Percentiles rank a stretch among this genome's conserved stretches.
Evolutionary conservation across 2,329 filamentous ascomycete genomes (phyloP).

Genomic region (Cadophora luteo-olivacea): DNA sequence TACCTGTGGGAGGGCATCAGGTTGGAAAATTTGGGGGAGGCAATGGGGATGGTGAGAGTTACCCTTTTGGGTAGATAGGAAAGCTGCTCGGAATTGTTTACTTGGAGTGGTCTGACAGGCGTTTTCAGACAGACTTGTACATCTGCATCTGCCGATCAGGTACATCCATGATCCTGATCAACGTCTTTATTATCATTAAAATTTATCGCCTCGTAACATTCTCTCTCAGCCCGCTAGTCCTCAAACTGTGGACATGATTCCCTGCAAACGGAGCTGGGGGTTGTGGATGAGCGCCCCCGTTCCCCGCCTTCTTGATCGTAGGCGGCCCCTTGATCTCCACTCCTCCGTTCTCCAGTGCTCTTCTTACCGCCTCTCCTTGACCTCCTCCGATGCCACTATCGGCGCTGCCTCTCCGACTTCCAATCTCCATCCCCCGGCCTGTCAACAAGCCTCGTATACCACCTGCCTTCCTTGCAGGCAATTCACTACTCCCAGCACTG

Average conservation of each 20-base stretch:
- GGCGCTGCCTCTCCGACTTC: conserved; percentile 41
- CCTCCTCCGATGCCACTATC: conserved; percentile 37
- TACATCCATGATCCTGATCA: not conserved
- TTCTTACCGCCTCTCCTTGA: conserved; percentile 37
- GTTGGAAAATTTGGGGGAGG: not conserved
- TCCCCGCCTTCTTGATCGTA: conserved; percentile 26
- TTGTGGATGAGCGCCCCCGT: conserved; percentile 23
- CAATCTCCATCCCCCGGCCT: conserved; percentile 43
- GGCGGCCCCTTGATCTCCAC: conserved; percentile 20
- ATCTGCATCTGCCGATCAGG: not conserved
- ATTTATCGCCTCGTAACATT: conserved; percentile 35
- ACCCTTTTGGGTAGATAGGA: not conserved
- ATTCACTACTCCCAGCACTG: conserved; percentile 74
- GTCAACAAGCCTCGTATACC: conserved; percentile 65
- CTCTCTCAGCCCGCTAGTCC: conserved; percentile 45
- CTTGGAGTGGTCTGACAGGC: not conserved
- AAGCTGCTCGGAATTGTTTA: not conserved
- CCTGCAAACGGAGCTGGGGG: conserved; percentile 31
- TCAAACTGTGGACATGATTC: conserved; percentile 38
- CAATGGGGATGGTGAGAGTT: not conserved
- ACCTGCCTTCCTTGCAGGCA: conserved; percentile 66
- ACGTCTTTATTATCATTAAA: conserved; percentile 13
- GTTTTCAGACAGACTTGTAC: not conserved
- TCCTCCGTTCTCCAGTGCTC: conserved; percentile 38
- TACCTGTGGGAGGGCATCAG: not conserved